phyloP scores from a whole-genome alignment of 345 rosid genomes.

The Sisymbrium irio region DNA sequence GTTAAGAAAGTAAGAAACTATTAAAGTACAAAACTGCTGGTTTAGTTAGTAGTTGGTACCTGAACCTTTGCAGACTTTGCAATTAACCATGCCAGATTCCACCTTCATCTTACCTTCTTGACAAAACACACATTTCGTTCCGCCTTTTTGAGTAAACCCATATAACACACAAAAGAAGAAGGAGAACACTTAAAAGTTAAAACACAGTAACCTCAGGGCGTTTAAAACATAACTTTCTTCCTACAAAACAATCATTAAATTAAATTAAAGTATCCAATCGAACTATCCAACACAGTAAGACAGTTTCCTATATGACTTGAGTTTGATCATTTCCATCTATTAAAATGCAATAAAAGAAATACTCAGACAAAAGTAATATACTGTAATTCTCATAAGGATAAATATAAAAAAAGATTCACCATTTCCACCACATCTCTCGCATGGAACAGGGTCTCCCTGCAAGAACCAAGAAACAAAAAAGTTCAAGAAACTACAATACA shows the following conservation, averaged over 20 bases:
- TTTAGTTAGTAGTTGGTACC: constrained; percentile 51
- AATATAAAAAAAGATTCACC: constrained; percentile 42
- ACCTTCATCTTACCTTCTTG: constrained; percentile 79
- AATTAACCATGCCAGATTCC: constrained; percentile 65
- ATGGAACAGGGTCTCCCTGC: constrained; percentile 95
- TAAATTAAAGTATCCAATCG: not conserved
- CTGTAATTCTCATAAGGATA: not conserved
- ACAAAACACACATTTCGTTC: constrained; percentile 91
- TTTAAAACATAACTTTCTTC: not conserved
- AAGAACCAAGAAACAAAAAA: constrained; percentile 9
- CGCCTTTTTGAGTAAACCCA: constrained; percentile 44
- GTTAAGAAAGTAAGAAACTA: not conserved
- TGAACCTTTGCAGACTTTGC: constrained; percentile 93
- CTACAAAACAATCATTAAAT: too few species aligned
- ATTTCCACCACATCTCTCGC: constrained; percentile 88
- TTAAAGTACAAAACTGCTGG: not conserved
- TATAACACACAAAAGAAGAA: not conserved
- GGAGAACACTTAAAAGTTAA: not conserved
- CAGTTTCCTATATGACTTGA: not conserved
- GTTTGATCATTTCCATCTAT: not conserved
- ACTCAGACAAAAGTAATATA: not conserved
- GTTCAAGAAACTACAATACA: not conserved
- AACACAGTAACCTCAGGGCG: not conserved
- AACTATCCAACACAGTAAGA: not conserved
- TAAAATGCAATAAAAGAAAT: not conserved